phyloP scores from a whole-genome alignment of 176 grass and related monocot genomes.

The Carex myosuroides region DNA sequence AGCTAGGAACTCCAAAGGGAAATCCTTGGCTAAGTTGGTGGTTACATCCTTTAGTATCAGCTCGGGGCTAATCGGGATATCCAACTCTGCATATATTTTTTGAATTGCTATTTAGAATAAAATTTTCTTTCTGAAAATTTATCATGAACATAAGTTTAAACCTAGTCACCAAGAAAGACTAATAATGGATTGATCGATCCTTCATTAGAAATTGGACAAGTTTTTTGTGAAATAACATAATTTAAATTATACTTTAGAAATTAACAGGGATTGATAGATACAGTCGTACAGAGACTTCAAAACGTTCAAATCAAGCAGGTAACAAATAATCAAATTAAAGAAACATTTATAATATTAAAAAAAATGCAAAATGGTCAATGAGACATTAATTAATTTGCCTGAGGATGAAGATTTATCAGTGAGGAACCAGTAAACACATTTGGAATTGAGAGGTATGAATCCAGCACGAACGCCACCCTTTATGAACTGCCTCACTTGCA shows the following conservation, averaged over 20 bases:
- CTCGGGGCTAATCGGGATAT: conserved; percentile 3
- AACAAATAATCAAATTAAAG: not conserved
- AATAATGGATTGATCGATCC: too few relatives aligned
- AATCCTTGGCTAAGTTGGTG: conserved; percentile 19
- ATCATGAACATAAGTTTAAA: not conserved
- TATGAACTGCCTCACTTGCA: conserved; percentile 37
- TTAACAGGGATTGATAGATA: not conserved
- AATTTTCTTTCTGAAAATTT: not conserved
- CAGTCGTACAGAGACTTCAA: not conserved
- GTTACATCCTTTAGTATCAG: conserved; percentile 35
- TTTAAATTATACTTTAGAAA: not conserved
- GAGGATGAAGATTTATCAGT: conserved; percentile 28
- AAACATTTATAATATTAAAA: not conserved
- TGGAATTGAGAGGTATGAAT: conserved; percentile 41
- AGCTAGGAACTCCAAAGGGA: conserved; percentile 42
- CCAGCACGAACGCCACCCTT: conserved; percentile 32
- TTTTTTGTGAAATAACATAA: not conserved
- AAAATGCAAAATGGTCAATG: not conserved
- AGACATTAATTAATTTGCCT: conserved; percentile 18
- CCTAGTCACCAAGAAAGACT: not conserved
- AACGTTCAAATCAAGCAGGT: too few relatives aligned
- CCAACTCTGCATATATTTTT: not conserved
- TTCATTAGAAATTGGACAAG: not conserved
- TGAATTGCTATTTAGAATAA: not conserved
- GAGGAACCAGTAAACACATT: conserved; percentile 41